Percentiles rank a stretch among this genome's conserved stretches.
Evolutionary conservation across 2,329 filamentous ascomycete genomes (phyloP).

Genomic region (Calonectria fujianensis): DNA sequence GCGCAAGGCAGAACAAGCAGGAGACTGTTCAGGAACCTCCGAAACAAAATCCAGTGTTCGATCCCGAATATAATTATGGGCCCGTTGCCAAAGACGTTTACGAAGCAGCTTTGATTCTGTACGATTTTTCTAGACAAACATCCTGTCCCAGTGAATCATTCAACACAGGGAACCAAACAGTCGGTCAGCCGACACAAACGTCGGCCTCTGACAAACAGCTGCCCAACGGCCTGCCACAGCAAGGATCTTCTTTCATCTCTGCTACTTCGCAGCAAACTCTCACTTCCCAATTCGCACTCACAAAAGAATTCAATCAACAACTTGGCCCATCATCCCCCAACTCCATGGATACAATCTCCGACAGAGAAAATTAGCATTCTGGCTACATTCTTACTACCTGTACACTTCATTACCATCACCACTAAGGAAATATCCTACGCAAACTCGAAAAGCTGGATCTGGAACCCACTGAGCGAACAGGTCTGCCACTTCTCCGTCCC

Average conservation of each 20-base stretch:
- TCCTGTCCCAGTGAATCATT: not conserved
- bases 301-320: no score
- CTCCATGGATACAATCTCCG: not conserved
- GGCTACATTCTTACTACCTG: not conserved
- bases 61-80: not conserved
- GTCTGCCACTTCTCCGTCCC: constrained; percentile 1
- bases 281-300: not conserved
- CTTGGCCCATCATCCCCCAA: not conserved
- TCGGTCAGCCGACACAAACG: constrained; percentile 11
- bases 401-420: not conserved
- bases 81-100: not conserved
- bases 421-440: not conserved
- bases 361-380: not conserved
- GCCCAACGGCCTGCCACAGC: not conserved
- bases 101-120: constrained; percentile 12
- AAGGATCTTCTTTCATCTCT: not conserved
- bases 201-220: constrained; percentile 12
- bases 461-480: not conserved
- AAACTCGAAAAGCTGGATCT: constrained; percentile 6
- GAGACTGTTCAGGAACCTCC: not conserved
- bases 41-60: not conserved
- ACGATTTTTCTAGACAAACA: not conserved
- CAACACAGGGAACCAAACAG: not conserved
- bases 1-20: not conserved
- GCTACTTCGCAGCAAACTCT: no score